phyloP scores from a whole-genome alignment of 163 green algal species.

The Chlamydomonas reinhardtii region DNA sequence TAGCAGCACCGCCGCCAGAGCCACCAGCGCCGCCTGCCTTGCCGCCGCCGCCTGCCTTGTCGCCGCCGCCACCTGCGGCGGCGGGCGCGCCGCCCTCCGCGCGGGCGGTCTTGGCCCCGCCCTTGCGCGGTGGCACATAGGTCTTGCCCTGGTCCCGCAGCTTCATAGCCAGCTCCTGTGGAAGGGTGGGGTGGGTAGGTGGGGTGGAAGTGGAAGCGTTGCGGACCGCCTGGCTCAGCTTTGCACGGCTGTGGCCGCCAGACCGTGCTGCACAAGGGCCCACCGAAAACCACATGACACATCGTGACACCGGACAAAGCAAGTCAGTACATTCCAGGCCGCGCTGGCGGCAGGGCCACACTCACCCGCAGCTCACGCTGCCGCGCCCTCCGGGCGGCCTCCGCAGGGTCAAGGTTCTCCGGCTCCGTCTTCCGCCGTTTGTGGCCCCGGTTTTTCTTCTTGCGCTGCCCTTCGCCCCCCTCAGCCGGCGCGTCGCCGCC shows the following conservation, averaged over 20 bases:
- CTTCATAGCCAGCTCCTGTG: conserved; percentile 14
- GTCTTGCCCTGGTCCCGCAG: conserved; percentile 26
- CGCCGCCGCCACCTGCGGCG: neutral
- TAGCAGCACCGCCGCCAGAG: neutral
- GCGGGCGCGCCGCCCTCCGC: neutral
- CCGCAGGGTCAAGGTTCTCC: neutral
- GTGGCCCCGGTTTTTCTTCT: conserved; percentile 15
- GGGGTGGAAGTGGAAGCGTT: neutral
- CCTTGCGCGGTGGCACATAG: conserved; percentile 19
- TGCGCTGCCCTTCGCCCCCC: neutral
- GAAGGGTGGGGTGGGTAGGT: no score
- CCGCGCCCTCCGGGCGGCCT: conserved; percentile 15
- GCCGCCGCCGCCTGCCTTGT: neutral
- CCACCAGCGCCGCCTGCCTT: neutral
- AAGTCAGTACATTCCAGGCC: no score
- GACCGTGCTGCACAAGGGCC: no score
- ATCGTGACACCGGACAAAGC: no score
- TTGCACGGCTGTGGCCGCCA: no score
- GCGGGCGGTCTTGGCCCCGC: neutral
- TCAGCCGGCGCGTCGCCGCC: neutral
- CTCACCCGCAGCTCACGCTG: conserved; percentile 26
- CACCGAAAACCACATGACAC: no score
- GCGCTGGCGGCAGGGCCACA: no score
- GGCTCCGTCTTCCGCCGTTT: neutral
- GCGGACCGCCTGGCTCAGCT: no score